Evolutionary conservation across 305 asterid species (phyloP), one percentile per base, ranked within the genome.

Genomic region (Caryopteris hybrid): DNA sequence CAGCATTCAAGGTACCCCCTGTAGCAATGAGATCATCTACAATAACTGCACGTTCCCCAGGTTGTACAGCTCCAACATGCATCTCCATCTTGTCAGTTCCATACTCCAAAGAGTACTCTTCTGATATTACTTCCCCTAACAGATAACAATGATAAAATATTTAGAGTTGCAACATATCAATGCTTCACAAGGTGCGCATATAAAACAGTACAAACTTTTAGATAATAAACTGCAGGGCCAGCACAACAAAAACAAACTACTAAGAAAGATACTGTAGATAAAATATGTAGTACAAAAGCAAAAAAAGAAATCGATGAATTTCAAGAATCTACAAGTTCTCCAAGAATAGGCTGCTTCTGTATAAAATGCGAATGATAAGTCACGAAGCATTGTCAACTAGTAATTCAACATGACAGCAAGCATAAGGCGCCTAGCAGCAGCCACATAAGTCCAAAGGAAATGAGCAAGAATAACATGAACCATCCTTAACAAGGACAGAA

Each of bases 1-100:
- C 98, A 75, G 98, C 98, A 77, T 55, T 25, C 70, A 90, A 81
- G 78, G 98, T 86, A 52, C 98, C 98, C 42, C 96, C 98, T 45
- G 98, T 89, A 52, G 98, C 98, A 77, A 92, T 92, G 59, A 92
- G 95, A 80, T 92, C 98, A 79, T 92, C 98, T 1, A 92, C 91
- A 42, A 92, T 59, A 43, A 92, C 61, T 0, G 91, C 98, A 39
- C 89, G 86, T 53, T 92, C 98, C 77, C 98, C 96, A 42, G 87
- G 55, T 74, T 85, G 83, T 20, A 92, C 97, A 59, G 97, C 97
- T 67, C 97, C 98, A 47, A 92, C 97, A 81, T 92, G 98, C 98
- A 92, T 92, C 90, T 92, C 98, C n/a, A 92, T 84, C 65, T 0
- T 79, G 79, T 92, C 98, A 45, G 90, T 90, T 76, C 98, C 98